phyloP scores from a whole-genome alignment of 371 early-diverging fungal genomes.

The Conidiobolus incongruus region DNA sequence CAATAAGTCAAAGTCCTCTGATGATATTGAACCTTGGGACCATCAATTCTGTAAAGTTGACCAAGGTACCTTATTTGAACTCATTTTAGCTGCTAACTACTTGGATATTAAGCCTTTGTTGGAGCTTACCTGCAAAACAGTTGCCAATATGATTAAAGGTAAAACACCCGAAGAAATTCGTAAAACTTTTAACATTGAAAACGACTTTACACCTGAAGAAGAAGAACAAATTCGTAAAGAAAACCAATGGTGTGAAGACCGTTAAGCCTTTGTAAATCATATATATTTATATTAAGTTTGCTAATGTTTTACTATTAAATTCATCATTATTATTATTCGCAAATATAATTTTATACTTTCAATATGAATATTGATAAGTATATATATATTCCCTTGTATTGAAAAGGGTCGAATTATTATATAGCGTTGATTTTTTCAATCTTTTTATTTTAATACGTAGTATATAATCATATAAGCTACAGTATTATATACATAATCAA shows the following conservation, averaged over 20 bases:
- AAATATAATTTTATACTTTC: too few relatives aligned
- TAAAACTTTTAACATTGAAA: conserved; percentile 55
- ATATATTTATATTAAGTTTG: too few relatives aligned
- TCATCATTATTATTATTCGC: too few relatives aligned
- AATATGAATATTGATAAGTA: too few relatives aligned
- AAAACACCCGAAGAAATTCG: conserved; percentile 73
- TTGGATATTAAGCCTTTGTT: conserved; percentile 68
- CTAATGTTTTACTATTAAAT: too few relatives aligned
- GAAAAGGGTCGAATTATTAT: too few relatives aligned
- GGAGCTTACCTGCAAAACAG: conserved; percentile 66
- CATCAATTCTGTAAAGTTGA: conserved; percentile 61
- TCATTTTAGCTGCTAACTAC: conserved; percentile 75
- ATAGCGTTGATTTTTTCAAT: too few relatives aligned
- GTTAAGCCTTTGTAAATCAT: too few relatives aligned
- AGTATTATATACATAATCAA: too few relatives aligned
- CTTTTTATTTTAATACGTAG: too few relatives aligned
- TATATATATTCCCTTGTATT: too few relatives aligned
- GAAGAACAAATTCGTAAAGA: conserved; percentile 37
- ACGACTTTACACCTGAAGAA: conserved; percentile 76
- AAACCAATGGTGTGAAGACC: conserved; percentile 20
- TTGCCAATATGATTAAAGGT: conserved; percentile 76
- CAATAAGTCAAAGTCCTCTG: conserved; percentile 15
- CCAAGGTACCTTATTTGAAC: conserved; percentile 72
- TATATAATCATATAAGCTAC: too few relatives aligned
- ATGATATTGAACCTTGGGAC: conserved; percentile 61